These are phyloP conservation scores for Metschnikowia proteae DNA, from an alignment of 805 yeast genomes.

Conservation along the genomic window DNA sequence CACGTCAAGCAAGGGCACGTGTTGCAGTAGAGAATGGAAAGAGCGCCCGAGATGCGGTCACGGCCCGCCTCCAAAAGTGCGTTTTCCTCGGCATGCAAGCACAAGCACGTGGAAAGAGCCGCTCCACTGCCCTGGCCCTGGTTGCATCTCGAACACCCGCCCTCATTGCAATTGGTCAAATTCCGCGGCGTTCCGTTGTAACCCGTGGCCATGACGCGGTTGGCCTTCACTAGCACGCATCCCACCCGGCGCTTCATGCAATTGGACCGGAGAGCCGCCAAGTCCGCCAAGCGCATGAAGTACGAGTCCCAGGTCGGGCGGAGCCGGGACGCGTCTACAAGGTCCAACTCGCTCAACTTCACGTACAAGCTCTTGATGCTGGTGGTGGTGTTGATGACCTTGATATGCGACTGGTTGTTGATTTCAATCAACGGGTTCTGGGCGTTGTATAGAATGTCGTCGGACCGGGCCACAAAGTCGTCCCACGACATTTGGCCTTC, in stretches of 20 bases:
- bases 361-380: slow-evolving; percentile 33
- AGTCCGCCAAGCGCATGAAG: slow-evolving; percentile 87
- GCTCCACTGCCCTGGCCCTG: slow-evolving; percentile 60
- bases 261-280: slow-evolving; percentile 89
- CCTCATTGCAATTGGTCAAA: slow-evolving; percentile 83
- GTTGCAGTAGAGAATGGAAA: slow-evolving; percentile 78
- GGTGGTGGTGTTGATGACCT: slow-evolving; percentile 37
- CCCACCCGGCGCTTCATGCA: slow-evolving; percentile 98
- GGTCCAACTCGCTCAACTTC: slow-evolving; percentile 38
- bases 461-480: slow-evolving; percentile 35
- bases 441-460: slow-evolving; percentile 39
- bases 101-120: slow-evolving; percentile 76
- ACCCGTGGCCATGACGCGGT: slow-evolving; percentile 90
- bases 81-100: slow-evolving; percentile 96
- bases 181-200: slow-evolving; percentile 97
- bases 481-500: slow-evolving; percentile 21
- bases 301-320: slow-evolving; percentile 97
- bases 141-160: slow-evolving; percentile 92
- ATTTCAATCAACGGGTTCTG: slow-evolving; percentile 55
- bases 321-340: slow-evolving; percentile 44
- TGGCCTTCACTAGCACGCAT: slow-evolving; percentile 85
- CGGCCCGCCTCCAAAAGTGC: slow-evolving; percentile 93
- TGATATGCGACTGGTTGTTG: slow-evolving; percentile 51
- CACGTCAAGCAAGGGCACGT: slow-evolving; percentile 98
- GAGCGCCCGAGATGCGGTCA: slow-evolving; percentile 61